Evolutionary conservation across 495 filamentous ascomycete species (phyloP).

Genomic region (Daldinia loculata): DNA sequence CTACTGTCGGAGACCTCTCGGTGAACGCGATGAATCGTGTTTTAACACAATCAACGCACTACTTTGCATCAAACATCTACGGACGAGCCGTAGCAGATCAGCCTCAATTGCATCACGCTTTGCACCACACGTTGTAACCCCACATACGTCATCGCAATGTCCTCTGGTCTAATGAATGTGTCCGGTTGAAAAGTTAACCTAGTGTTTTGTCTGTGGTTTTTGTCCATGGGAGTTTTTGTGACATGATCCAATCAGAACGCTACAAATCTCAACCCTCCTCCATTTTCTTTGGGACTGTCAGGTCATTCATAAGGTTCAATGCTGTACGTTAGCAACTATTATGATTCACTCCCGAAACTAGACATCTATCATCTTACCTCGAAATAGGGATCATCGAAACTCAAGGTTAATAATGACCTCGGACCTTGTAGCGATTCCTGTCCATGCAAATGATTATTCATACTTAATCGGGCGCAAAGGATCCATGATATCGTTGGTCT

Average conservation of each 20-base stretch:
- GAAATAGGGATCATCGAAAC: background rate
- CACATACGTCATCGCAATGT: constrained; percentile 15
- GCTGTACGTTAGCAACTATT: background rate
- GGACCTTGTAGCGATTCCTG: background rate
- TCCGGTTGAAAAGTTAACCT: background rate
- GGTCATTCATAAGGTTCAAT: background rate
- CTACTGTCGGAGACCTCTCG: constrained; percentile 38
- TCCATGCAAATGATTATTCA: background rate
- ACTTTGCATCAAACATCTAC: constrained; percentile 17
- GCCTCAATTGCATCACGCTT: constrained; percentile 14
- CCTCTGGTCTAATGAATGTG: background rate
- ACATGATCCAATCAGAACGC: background rate
- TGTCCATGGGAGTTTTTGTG: background rate
- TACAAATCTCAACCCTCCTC: background rate
- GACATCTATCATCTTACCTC: background rate
- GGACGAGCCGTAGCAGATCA: constrained; percentile 26
- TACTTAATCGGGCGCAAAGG: background rate
- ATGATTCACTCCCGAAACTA: background rate
- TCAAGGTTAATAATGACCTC: background rate
- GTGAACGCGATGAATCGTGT: constrained; percentile 39
- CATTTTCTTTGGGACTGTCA: background rate
- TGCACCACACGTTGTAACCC: constrained; percentile 12
- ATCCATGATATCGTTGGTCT: background rate
- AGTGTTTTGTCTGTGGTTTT: background rate
- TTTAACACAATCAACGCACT: constrained; percentile 26